Evolutionary conservation across 805 yeast species (phyloP).

Genomic region (Candida caryicola): DNA sequence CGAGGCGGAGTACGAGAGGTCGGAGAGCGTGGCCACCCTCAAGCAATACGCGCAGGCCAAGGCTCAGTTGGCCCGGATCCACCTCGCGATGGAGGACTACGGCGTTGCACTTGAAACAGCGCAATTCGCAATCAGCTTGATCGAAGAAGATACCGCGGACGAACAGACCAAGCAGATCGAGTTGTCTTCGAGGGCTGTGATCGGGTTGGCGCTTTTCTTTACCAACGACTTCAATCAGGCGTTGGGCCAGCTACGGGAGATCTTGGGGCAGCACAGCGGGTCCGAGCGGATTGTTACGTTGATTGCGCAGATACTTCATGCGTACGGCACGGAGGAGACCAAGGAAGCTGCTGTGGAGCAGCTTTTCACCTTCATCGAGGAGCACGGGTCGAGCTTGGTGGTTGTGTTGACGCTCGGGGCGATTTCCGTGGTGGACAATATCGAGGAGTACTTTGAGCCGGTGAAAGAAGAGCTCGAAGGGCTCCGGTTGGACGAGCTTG

Average conservation of each 20-base stretch:
- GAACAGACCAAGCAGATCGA: slow-evolving; percentile 22
- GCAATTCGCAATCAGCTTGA: slow-evolving; percentile 50
- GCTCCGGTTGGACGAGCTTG: slow-evolving; percentile 45
- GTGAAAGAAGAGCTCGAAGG: slow-evolving; percentile 62
- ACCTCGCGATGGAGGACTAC: slow-evolving; percentile 58
- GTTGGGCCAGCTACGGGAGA: slow-evolving; percentile 59
- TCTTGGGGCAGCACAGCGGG: slow-evolving; percentile 53
- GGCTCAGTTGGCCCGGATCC: slow-evolving; percentile 68
- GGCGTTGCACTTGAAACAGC: slow-evolving; percentile 61
- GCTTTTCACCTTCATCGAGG: slow-evolving; percentile 61
- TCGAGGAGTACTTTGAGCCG: slow-evolving; percentile 58
- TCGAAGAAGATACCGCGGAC: slow-evolving; percentile 35
- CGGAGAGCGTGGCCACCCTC: slow-evolving; percentile 48
- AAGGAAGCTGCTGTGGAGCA: slow-evolving; percentile 84
- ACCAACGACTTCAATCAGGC: slow-evolving; percentile 60
- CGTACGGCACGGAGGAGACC: slow-evolving; percentile 71
- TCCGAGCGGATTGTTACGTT: slow-evolving; percentile 68
- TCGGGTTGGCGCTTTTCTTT: slow-evolving; percentile 74
- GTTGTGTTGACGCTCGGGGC: slow-evolving; percentile 79
- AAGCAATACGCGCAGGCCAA: slow-evolving; percentile 56
- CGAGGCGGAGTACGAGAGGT: slow-evolving; percentile 55
- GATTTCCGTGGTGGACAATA: slow-evolving; percentile 62
- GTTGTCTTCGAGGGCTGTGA: slow-evolving; percentile 62
- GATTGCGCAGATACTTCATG: slow-evolving; percentile 76
- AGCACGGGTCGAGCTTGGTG: slow-evolving; percentile 61